Evolutionary conservation across 139 green algal species (phyloP).

Genomic region (Picochlorum sp.): DNA sequence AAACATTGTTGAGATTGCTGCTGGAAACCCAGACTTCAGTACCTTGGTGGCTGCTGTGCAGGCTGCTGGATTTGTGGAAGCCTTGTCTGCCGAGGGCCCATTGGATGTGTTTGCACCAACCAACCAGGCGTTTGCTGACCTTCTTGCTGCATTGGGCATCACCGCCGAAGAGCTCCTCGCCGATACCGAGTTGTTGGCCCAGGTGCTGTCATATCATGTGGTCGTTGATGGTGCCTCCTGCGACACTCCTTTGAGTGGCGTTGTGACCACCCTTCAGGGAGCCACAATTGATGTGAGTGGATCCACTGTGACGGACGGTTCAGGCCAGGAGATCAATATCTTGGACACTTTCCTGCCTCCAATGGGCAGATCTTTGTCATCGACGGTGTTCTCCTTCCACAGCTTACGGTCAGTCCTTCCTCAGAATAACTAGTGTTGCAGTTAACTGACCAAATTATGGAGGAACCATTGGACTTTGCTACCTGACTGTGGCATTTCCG

Average conservation of each 20-base stretch:
- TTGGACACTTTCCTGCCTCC: constrained; percentile 13
- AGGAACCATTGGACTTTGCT: too few species aligned
- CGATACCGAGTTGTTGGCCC: not conserved
- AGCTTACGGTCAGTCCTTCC: too few species aligned
- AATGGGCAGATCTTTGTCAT: constrained; percentile 20
- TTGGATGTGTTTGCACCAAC: constrained; percentile 44
- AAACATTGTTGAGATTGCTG: constrained; percentile 13
- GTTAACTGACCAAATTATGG: too few species aligned
- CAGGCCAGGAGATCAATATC: constrained; percentile 9
- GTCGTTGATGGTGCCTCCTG: constrained; percentile 18
- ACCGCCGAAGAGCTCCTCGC: constrained; percentile 23
- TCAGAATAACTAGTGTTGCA: too few species aligned
- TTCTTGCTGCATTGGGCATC: constrained; percentile 20
- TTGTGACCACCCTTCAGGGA: constrained; percentile 6
- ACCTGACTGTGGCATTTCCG: too few species aligned
- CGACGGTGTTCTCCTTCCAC: constrained; percentile 12
- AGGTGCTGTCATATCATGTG: constrained; percentile 39
- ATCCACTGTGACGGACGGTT: not conserved
- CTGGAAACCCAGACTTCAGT: constrained; percentile 9
- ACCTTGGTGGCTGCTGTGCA: constrained; percentile 9
- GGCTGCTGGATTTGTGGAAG: constrained; percentile 12
- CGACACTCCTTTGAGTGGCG: constrained; percentile 9
- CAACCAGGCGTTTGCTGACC: constrained; percentile 34
- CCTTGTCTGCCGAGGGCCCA: constrained; percentile 16
- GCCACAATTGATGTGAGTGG: not conserved